A percentile compares a stretch with the other conserved stretches of the same genome.
Evolutionary conservation across 2,329 filamentous ascomycete genomes (phyloP).

Genomic region (Aspergillus intermedius): DNA sequence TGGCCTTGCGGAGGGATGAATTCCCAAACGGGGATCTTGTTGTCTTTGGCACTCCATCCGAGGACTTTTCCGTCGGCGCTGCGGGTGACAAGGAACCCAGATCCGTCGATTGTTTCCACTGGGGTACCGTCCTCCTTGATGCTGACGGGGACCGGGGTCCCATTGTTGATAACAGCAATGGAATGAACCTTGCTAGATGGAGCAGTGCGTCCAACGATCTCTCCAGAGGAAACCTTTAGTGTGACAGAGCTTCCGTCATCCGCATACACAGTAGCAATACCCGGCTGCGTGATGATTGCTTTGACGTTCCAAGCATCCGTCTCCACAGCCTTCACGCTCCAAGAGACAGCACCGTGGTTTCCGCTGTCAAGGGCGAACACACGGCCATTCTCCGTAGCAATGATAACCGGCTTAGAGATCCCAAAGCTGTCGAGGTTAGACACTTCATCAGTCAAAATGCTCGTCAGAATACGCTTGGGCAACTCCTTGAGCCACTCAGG

Average conservation of each 20-base stretch:
- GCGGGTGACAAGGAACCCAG: slow-evolving; percentile 36
- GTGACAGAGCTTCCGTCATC: slow-evolving; percentile 56
- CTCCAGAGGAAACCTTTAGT: slow-evolving; percentile 41
- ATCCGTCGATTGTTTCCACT: slow-evolving; percentile 22
- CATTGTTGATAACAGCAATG: slow-evolving; percentile 25
- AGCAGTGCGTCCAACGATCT: slow-evolving; percentile 27
- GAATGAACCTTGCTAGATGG: slow-evolving; percentile 24
- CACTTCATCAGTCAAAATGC: slow-evolving; percentile 52
- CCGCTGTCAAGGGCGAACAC: slow-evolving; percentile 74
- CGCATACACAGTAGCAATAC: slow-evolving; percentile 53
- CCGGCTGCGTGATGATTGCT: slow-evolving; percentile 58
- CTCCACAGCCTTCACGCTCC: slow-evolving; percentile 62
- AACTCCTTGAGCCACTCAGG: slow-evolving; percentile 66
- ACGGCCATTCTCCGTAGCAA: slow-evolving; percentile 72
- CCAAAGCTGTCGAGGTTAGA: slow-evolving; percentile 61
- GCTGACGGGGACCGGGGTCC: slow-evolving; percentile 20
- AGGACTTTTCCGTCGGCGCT: slow-evolving; percentile 36
- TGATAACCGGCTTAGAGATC: slow-evolving; percentile 75
- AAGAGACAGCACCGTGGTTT: slow-evolving; percentile 65
- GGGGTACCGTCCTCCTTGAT: slow-evolving; percentile 33
- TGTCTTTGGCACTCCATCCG: slow-evolving; percentile 37
- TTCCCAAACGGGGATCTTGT: slow-evolving; percentile 57
- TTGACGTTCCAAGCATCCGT: slow-evolving; percentile 61
- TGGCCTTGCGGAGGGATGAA: slow-evolving; percentile 63
- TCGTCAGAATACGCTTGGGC: slow-evolving; percentile 61